phyloP scores from a whole-genome alignment of 202 grass and related monocot species.

The Hordeum pubiflorum region DNA sequence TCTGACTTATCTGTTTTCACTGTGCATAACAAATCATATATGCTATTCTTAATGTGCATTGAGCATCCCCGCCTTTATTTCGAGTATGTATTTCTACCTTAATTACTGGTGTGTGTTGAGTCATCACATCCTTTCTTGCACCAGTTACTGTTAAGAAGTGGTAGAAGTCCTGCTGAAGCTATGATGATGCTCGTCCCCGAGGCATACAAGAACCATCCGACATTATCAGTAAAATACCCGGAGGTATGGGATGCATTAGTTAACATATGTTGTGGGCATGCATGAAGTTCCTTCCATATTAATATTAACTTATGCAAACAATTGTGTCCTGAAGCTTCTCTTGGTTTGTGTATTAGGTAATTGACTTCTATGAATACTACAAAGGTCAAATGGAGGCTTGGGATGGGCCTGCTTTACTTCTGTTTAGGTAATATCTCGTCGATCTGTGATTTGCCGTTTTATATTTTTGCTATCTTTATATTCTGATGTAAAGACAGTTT shows the following conservation, averaged over 20 bases:
- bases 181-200: slow-evolving; percentile 98
- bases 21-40: not conserved
- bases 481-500: slow-evolving; percentile 16
- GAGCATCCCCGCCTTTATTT: not conserved
- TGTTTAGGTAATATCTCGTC: slow-evolving; percentile 71
- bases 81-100: slow-evolving; percentile 4
- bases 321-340: slow-evolving; percentile 18
- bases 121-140: slow-evolving; percentile 33
- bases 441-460: not conserved
- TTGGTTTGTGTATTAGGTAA: slow-evolving; percentile 55
- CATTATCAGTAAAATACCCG: slow-evolving; percentile 92
- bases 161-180: slow-evolving; percentile 88
- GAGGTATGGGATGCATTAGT: slow-evolving; percentile 54
- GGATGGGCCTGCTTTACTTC: slow-evolving; percentile 97
- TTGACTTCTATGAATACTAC: slow-evolving; percentile 98
- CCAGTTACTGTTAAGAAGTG: slow-evolving; percentile 88
- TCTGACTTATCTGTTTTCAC: not conserved
- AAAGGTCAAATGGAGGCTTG: slow-evolving; percentile 99
- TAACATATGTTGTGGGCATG: not conserved
- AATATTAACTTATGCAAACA: not conserved
- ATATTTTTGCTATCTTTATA: slow-evolving; percentile 15
- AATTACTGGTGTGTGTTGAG: slow-evolving; percentile 8
- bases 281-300: not conserved
- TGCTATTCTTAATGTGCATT: slow-evolving; percentile 4
- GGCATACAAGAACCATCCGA: slow-evolving; percentile 98